Percentiles rank a stretch among this genome's conserved stretches.
phyloP scores from a whole-genome alignment of 768 basidiomycete species.

The Brasilioporus rufonigricans region DNA sequence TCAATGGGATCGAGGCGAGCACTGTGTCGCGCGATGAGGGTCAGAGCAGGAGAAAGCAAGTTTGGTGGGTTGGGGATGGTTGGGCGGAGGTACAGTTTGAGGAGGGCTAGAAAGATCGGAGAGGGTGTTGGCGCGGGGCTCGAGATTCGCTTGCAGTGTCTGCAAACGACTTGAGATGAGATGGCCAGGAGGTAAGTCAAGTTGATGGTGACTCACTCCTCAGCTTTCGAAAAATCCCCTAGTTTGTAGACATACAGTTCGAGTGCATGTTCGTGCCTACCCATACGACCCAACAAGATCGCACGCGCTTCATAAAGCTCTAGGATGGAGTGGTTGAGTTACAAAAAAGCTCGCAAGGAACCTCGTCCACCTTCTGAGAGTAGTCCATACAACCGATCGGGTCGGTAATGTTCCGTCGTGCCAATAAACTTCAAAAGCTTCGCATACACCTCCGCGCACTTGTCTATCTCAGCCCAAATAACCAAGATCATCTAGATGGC shows the following conservation, averaged over 20 bases:
- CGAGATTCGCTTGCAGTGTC: constrained; percentile 89
- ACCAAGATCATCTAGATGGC: not conserved
- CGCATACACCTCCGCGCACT: constrained; percentile 50
- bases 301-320: constrained; percentile 92
- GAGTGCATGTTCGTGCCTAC: constrained; percentile 91
- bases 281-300: constrained; percentile 83
- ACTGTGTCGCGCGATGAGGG: constrained; percentile 84
- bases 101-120: constrained; percentile 77
- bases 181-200: not conserved
- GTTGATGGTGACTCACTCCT: constrained; percentile 59
- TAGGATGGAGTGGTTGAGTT: constrained; percentile 26
- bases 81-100: constrained; percentile 86
- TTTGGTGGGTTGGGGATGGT: constrained; percentile 47
- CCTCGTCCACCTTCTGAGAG: constrained; percentile 70
- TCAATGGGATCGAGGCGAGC: constrained; percentile 78
- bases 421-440: constrained; percentile 79
- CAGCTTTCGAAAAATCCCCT: constrained; percentile 81
- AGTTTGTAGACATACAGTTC: constrained; percentile 91
- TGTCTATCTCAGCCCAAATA: constrained; percentile 34
- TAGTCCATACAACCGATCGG: constrained; percentile 79
- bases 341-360: not conserved
- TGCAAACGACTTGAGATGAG: constrained; percentile 30
- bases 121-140: constrained; percentile 51
- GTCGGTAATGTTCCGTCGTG: constrained; percentile 61
- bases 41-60: constrained; percentile 78